Evolutionary conservation across 73 alveolate species (phyloP).

Genomic region (Urostyla sp.): DNA sequence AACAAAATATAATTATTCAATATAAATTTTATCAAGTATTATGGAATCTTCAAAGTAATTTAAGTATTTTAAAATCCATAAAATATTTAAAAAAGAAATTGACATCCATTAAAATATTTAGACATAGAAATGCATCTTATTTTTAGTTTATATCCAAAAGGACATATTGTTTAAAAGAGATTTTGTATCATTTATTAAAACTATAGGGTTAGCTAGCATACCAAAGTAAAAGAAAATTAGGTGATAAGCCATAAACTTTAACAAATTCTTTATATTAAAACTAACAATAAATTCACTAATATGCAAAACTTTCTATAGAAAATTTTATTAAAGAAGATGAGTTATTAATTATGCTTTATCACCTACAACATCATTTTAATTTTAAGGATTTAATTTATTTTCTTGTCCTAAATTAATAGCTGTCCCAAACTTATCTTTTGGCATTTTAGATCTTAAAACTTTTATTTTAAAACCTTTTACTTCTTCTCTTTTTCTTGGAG

Average conservation of each 20-base stretch:
- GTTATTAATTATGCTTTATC: too few relatives aligned
- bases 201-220: background rate
- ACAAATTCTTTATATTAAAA: background rate
- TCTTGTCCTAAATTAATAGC: too few relatives aligned
- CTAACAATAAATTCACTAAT: constrained; percentile 24
- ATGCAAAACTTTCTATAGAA: constrained; percentile 12
- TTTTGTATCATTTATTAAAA: background rate
- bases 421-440: too few relatives aligned
- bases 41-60: too few relatives aligned
- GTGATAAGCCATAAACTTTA: constrained; percentile 21
- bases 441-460: too few relatives aligned
- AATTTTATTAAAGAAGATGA: too few relatives aligned
- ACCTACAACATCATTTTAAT: too few relatives aligned
- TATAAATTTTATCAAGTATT: too few relatives aligned
- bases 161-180: background rate
- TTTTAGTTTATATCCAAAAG: background rate
- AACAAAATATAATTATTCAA: too few relatives aligned
- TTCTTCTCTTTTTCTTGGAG: too few relatives aligned
- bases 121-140: background rate
- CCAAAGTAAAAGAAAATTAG: constrained; percentile 30
- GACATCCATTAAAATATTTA: background rate
- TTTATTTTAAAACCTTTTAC: too few relatives aligned
- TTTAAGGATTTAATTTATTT: too few relatives aligned
- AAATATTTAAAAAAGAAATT: background rate
- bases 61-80: background rate